Evolutionary conservation across 1,284 basidiomycete species (phyloP).

Genomic region (Hemileia vastatrix): DNA sequence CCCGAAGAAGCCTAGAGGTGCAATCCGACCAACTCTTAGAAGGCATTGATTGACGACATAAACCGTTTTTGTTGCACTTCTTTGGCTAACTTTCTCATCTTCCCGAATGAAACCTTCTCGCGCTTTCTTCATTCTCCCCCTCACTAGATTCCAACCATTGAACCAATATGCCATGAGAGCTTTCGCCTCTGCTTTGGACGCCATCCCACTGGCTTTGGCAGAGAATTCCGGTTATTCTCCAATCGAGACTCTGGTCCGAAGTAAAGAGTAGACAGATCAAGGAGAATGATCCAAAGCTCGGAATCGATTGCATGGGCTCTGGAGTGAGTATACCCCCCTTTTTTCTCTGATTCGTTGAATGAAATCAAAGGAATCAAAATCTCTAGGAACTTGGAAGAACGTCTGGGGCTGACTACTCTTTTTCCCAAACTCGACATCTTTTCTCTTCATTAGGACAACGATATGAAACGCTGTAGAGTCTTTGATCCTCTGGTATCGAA

Average conservation of each 20-base stretch:
- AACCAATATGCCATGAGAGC: slow-evolving; percentile 5
- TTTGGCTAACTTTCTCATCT: no score
- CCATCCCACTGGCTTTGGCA: slow-evolving; percentile 1
- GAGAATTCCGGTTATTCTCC: slow-evolving; percentile 1
- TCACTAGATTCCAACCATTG: not conserved
- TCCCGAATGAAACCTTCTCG: not conserved
- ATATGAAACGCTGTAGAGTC: slow-evolving; percentile 42
- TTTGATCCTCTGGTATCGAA: slow-evolving; percentile 42
- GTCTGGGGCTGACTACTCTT: not conserved
- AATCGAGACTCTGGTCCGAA: slow-evolving; percentile 2
- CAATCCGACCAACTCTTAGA: no score
- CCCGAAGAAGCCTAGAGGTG: no score
- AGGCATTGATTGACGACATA: no score
- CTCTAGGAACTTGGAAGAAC: not conserved
- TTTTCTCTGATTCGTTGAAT: not conserved
- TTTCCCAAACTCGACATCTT: no score
- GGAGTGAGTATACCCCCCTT: not conserved
- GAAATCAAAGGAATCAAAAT: no score
- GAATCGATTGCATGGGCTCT: not conserved
- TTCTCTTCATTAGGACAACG: no score
- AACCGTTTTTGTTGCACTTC: no score
- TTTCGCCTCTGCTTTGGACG: slow-evolving; percentile 2
- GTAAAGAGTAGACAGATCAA: slow-evolving; percentile 1
- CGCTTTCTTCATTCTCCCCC: not conserved
- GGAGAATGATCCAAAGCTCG: not conserved